Conservation (phyloP, 176 grass and related monocot genomes). For the Rhynchospora breviuscula region DNA sequence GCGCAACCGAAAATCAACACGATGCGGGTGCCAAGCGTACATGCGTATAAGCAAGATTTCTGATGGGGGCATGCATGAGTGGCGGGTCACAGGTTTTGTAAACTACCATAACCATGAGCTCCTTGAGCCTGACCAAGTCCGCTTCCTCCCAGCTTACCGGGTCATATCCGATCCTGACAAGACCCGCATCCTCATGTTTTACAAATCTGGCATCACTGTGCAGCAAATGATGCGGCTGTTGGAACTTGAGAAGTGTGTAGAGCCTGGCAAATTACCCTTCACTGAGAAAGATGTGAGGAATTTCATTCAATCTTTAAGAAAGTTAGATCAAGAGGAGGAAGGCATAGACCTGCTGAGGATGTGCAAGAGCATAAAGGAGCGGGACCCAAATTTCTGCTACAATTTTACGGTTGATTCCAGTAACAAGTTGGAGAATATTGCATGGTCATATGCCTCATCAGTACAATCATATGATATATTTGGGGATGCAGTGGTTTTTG, state of each 20-base stretch:
- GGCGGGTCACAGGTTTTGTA: constrained; percentile 69
- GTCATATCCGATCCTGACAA: constrained; percentile 46
- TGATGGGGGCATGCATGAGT: constrained; percentile 27
- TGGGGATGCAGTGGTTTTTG: constrained; percentile 60
- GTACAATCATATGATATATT: constrained; percentile 54
- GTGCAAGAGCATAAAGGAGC: constrained; percentile 56
- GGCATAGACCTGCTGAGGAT: constrained; percentile 42
- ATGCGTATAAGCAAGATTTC: constrained; percentile 46
- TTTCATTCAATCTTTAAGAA: constrained; percentile 63
- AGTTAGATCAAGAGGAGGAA: constrained; percentile 44
- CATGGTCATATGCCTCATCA: constrained; percentile 60
- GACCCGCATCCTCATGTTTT: constrained; percentile 48
- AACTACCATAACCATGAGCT: constrained; percentile 63
- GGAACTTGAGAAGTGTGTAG: constrained; percentile 61
- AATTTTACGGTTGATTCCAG: constrained; percentile 39
- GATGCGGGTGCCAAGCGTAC: constrained; percentile 70
- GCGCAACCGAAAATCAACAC: constrained; percentile 57
- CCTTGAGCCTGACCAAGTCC: constrained; percentile 45
- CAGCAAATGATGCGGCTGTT: constrained; percentile 68
- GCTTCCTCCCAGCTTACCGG: constrained; percentile 44
- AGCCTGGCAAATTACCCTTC: constrained; percentile 56
- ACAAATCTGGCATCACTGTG: constrained; percentile 59
- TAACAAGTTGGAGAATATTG: constrained; percentile 45
- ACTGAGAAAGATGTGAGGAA: constrained; percentile 78
- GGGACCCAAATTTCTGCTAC: constrained; percentile 46